Base-by-base conservation (phyloP, 352 stramenopile genomes). In the Phytopythium helicoides region DNA sequence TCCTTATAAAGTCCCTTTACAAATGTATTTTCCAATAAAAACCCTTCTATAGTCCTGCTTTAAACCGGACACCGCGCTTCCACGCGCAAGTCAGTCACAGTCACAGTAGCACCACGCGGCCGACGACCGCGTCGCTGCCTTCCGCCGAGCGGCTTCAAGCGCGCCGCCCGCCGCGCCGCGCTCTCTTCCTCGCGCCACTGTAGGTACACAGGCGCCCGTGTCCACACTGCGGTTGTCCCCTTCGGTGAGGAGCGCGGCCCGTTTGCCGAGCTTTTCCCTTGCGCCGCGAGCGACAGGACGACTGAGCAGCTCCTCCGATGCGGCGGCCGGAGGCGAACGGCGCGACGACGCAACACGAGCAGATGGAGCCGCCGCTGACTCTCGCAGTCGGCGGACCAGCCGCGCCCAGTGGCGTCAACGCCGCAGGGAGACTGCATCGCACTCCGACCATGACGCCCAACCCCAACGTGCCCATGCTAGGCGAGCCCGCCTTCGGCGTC, bases 271-370 rank as follows among this genome's bases (percentile, higher is more conserved):
- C 40, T 21, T 14, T 25, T 37, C 10, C 34, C 25, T 22, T 4
- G 7, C 7, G 6, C 42, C 14, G 8, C 42, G 42, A 48, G 23
- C 42, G 42, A 48, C 42, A 19, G 39, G 42, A 35, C 42, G 42
- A 34, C 25, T 48, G 23, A 23, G 28, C 5, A 5, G 28, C 28
- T 33, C 2, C 1, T 46, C 19, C 25, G 10, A 51, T 38, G 45
- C 45, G 45, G n/a, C 45, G 45, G 26, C 15, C n/a, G 15, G 25
- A 51, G 26, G 18, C 44, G 14, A 26, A 16, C 44, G 23, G 26
- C 28, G 45, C 45, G 45, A 51, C 45, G 45, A 51, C 45, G 28
- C 45, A 21, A 51, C 45, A 51, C 44, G 45, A 51, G 9, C 45
- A 50, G 18, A 26, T 31, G 26, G 44, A 26, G 23, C 25, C 16